phyloP scores from a whole-genome alignment of 2,329 filamentous ascomycete genomes.

The Nakataea oryzae region DNA sequence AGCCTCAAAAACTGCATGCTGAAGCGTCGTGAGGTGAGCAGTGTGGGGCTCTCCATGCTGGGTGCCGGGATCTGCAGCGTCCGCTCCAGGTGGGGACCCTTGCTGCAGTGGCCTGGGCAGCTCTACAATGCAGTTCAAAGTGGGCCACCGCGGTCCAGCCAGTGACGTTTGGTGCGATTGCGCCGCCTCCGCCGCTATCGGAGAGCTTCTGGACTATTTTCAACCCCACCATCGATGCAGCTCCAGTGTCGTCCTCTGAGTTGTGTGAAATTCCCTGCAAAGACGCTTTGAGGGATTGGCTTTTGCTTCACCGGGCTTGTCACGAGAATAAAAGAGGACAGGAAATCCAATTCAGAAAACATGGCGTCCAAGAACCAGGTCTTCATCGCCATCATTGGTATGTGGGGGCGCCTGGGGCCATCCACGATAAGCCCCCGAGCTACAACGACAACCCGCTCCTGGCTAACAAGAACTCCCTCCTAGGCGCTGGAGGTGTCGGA shows the following conservation, averaged over 20 bases:
- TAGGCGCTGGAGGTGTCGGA: constrained; percentile 90
- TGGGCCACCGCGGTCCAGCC: not conserved
- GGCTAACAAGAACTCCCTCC: not conserved
- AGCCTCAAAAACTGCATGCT: not conserved
- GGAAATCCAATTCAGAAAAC: not conserved
- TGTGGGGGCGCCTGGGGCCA: not conserved
- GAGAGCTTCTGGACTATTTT: not conserved
- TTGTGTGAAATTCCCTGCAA: not conserved
- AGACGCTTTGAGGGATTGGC: not conserved
- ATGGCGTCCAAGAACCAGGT: constrained; percentile 38
- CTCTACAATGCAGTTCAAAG: not conserved
- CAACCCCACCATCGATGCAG: not conserved
- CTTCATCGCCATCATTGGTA: constrained; percentile 43
- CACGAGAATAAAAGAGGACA: not conserved
- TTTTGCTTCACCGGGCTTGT: too few species aligned
- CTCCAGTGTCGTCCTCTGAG: not conserved
- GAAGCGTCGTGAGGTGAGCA: not conserved
- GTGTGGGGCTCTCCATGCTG: not conserved
- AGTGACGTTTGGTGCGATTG: not conserved
- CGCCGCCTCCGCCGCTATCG: not conserved
- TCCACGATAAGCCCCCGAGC: not conserved
- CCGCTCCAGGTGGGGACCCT: not conserved
- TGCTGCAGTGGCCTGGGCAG: not conserved
- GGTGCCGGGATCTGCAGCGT: too few species aligned
- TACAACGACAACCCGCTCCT: not conserved